A percentile compares a stretch with the other conserved stretches of the same genome.
Evolutionary conservation across 1,284 basidiomycete genomes (phyloP).

Genomic region (Ustilago curta): DNA sequence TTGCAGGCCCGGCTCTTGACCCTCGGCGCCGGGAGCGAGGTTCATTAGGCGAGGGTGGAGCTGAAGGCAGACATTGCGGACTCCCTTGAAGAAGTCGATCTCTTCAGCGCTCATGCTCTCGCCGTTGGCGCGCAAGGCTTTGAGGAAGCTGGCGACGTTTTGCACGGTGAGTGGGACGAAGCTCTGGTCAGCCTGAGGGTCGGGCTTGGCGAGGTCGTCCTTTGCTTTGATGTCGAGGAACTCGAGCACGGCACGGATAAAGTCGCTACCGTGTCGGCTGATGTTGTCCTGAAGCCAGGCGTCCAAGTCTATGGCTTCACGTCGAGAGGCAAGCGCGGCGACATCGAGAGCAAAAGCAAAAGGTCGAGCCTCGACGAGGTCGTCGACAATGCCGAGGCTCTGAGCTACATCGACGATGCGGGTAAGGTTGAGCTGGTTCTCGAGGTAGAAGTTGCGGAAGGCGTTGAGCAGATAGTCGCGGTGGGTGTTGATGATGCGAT

Average conservation of each 20-base stretch:
- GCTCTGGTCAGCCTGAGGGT: constrained; percentile 66
- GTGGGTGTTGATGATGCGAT: constrained; percentile 92
- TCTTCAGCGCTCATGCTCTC: constrained; percentile 75
- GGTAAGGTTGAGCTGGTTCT: constrained; percentile 91
- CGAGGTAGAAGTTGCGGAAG: constrained; percentile 90
- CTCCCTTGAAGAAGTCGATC: constrained; percentile 87
- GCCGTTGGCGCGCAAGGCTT: constrained; percentile 65
- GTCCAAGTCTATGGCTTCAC: constrained; percentile 94
- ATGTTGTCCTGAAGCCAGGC: constrained; percentile 95
- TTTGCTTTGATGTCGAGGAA: constrained; percentile 67
- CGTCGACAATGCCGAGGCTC: constrained; percentile 91
- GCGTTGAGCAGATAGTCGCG: constrained; percentile 85
- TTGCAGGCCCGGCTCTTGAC: constrained; percentile 89
- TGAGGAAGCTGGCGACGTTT: constrained; percentile 66
- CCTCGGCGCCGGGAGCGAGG: constrained; percentile 82
- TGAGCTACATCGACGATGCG: constrained; percentile 94
- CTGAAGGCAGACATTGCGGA: constrained; percentile 92
- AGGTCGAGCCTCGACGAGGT: constrained; percentile 85
- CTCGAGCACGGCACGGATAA: constrained; percentile 77
- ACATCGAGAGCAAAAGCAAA: constrained; percentile 85
- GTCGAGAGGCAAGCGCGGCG: constrained; percentile 88
- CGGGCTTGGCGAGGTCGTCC: constrained; percentile 65
- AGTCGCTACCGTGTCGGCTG: constrained; percentile 80
- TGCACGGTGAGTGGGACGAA: constrained; percentile 66
- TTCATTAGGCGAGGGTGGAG: constrained; percentile 97